A percentile compares a stretch with the other conserved stretches of the same genome.
These are phyloP conservation scores for Gynostemma pentaphyllum DNA, from an alignment of 306 rosid genomes.

Conservation along the genomic window DNA sequence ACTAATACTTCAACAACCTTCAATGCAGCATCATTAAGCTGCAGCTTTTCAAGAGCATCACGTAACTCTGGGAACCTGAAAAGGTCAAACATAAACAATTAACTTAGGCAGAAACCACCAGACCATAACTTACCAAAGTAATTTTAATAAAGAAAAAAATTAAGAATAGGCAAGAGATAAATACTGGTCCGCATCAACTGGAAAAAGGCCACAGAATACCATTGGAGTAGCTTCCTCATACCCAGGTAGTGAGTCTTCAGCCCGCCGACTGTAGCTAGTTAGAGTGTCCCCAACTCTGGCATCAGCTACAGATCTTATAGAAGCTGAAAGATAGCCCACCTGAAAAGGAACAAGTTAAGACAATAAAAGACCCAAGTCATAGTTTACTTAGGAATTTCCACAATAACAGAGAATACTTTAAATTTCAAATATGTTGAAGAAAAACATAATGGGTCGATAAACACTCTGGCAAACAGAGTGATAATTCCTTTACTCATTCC, in stretches of 20 bases:
- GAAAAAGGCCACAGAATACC: slow-evolving; percentile 97
- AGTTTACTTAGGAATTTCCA: background rate
- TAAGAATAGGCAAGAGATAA: slow-evolving; percentile 24
- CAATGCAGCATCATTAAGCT: slow-evolving; percentile 91
- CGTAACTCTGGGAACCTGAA: slow-evolving; percentile 82
- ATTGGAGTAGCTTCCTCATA: slow-evolving; percentile 88
- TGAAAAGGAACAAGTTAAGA: slow-evolving; percentile 18
- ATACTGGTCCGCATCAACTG: slow-evolving; percentile 96
- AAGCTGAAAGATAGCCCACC: slow-evolving; percentile 95
- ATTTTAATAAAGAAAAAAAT: background rate
- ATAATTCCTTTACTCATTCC: no score
- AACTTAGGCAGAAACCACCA: background rate
- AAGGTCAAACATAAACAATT: background rate
- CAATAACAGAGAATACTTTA: background rate
- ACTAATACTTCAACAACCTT: slow-evolving; percentile 34
- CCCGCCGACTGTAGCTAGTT: slow-evolving; percentile 49
- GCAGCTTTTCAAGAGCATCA: slow-evolving; percentile 95
- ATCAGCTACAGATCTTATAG: slow-evolving; percentile 92
- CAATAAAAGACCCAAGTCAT: slow-evolving; percentile 9
- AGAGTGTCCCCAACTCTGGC: slow-evolving; percentile 94
- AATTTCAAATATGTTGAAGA: no score
- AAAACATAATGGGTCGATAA: no score
- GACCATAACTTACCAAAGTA: slow-evolving; percentile 1
- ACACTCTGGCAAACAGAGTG: no score
- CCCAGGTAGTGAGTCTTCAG: slow-evolving; percentile 74